Evolutionary conservation across 345 rosid species (phyloP), one percentile per base, ranked within the genome.

Genomic region (Eucalyptus shirleyi): DNA sequence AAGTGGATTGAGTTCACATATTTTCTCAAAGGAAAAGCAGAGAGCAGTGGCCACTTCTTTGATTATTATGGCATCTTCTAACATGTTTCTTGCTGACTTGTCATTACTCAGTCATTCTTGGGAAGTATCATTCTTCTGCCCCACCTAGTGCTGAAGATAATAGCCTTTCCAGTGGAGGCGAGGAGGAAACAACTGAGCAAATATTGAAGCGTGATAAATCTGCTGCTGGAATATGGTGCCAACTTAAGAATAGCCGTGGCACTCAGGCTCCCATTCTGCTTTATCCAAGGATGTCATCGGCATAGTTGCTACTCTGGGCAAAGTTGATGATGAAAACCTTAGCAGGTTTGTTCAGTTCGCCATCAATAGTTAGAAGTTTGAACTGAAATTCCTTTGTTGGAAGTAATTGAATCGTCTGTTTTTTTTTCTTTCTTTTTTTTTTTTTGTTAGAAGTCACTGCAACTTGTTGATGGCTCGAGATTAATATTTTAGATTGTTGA

Each of bases 221-320:
- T 89, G 99, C 99, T 77, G 99, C 99, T 37, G 96, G 95, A 55
- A 94, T 98, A 92, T 87, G 96, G 59, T 88, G 93, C 92, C 93
- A 93, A 88, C 89, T 96, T 91, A 94, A 93, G 89, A 86, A 90
- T 88, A 90, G 17, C 87, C 93, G 93, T 90, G 93, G 90, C 21
- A 37, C 93, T 6, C 94, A 93, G 85, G 94, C 93, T 90, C 91
- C 94, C 80, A 90, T 93, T 89, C 89, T 88, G 53, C 88, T n/a
- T 60, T 92, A 82, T 91, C 93, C 42, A 94, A 94, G 92, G 97
- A 95, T 90, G 94, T 96, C 1, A 87, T 97, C 32, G 99, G 99
- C 44, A 47, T 93, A 89, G 99, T 98, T 90, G 99, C 98, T 44
- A 94, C 94, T 30, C 98, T 98, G 67, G 99, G 98, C 89, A 95